Conservation (phyloP, 805 yeast genomes). For the Ogataea populi-albae region DNA sequence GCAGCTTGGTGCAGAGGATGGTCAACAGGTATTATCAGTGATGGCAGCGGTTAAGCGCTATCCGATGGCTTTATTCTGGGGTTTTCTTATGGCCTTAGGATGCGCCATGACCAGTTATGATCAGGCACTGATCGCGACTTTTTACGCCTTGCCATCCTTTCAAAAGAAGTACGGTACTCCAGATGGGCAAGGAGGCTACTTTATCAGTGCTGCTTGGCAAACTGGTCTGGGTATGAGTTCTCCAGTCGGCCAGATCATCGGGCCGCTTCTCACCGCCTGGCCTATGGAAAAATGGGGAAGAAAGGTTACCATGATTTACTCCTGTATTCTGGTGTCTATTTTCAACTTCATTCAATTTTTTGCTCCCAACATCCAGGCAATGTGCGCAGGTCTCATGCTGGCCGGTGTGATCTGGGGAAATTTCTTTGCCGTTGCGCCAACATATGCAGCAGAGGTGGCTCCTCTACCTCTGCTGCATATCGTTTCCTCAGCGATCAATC, state of each 20-base stretch:
- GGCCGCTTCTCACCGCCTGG: slow-evolving; percentile 39
- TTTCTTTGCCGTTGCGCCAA: slow-evolving; percentile 49
- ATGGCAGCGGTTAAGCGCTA: slow-evolving; percentile 2
- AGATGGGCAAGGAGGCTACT: slow-evolving; percentile 24
- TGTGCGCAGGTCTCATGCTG: slow-evolving; percentile 42
- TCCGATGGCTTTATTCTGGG: slow-evolving; percentile 7
- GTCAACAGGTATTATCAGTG: no score
- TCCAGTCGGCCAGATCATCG: slow-evolving; percentile 29
- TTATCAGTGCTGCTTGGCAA: slow-evolving; percentile 44
- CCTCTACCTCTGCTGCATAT: slow-evolving; percentile 48
- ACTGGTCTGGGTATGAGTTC: slow-evolving; percentile 36
- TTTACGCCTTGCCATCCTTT: slow-evolving; percentile 35
- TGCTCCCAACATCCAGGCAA: slow-evolving; percentile 37
- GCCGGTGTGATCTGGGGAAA: slow-evolving; percentile 54
- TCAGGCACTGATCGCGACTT: slow-evolving; percentile 36
- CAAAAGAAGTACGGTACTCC: slow-evolving; percentile 34
- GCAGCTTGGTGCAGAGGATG: no score
- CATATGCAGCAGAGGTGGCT: slow-evolving; percentile 58
- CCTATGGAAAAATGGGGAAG: slow-evolving; percentile 42
- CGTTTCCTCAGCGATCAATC: slow-evolving; percentile 47
- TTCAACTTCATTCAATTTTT: slow-evolving; percentile 42
- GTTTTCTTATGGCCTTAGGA: slow-evolving; percentile 11
- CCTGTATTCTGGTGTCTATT: slow-evolving; percentile 29
- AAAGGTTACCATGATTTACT: slow-evolving; percentile 32
- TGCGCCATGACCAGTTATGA: slow-evolving; percentile 44